Evolutionary conservation across 1,139 yeast genomes (phyloP), one percentile per base, ranked within the genome.

Genomic region (Hanseniaspora gamundiae): DNA sequence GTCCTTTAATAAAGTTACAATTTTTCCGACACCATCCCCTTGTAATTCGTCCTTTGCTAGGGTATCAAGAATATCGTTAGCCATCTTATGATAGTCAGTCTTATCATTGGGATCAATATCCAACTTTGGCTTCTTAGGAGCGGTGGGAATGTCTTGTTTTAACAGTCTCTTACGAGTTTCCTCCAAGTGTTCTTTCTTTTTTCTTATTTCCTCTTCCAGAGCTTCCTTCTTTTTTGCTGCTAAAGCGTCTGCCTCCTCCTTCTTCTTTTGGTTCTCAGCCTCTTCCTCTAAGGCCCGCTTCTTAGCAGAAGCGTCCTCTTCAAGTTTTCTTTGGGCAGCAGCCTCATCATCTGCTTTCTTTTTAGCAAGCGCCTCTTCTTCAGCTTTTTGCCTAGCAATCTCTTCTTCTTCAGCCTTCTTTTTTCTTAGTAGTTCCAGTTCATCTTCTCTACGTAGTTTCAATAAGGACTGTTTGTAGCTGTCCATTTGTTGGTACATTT

Each of bases 371-470:
- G 49, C 44, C 27, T 49, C 45, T 44, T 56, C 43, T 52, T 49
- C 45, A 26, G 40, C 48, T 52, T 58, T 39, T 21, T 51, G 45
- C 36, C 51, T 52, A 39, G 53, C 52, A n/a, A 56, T 48, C 35
- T 54, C 57, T 9, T 47, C 46, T 36, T 58, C 51, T 22, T 51
- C 54, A 8, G 52, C 56, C 11, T 53, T 50, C 41, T 61, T 49
- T 11, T 47, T 49, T 17, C 24, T 33, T 4, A 33, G 13, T 17
- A 19, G 13, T 11, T 17, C 11, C 21, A 33, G 9, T 19, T 33
- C 24, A 11, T 33, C 36, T 17, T 33, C 24, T 33, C 19, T 17
- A 13, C 24, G 36, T 13, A 33, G 19, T 17, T 7, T n/a, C 3
- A 22, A 21, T 8, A 33, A 19, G n/a, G 17, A 7, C 14, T 33